Evolutionary conservation across 176 grass and related monocot species (phyloP), one percentile per base, ranked within the genome.

Genomic region (Poa annua): DNA sequence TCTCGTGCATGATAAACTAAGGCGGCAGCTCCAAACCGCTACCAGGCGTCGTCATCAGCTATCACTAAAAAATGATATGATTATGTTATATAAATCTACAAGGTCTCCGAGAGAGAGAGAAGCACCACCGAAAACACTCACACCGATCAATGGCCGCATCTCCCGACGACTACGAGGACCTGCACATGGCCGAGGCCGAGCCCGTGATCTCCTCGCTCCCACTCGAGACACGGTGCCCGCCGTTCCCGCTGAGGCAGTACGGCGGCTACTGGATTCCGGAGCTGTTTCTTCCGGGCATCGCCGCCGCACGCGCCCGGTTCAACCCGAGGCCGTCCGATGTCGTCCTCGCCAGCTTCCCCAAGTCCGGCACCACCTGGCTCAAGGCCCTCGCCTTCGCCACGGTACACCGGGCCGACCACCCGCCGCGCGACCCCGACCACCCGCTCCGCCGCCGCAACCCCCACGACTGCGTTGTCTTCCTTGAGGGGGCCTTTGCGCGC

Each of bases 291-390:
- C 60, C 69, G 0, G 76, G 22, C 20, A 11, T 39, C 38, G 16
- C 47, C 3, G 19, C 39, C 48, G 33, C 16, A 3, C 77, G 76
- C 11, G 76, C 52, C 4, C 3, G 15, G 12, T 88, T 88, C 61
- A 7, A 11, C 34, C 34, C 65, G 1, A 67, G 65, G 65, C 65
- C 15, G 8, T 67, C 13, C 16, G 82, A 85, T 16, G 25, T 85
- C 26, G 26, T 91, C 3, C 25, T 91, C 6, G 59, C 69, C 4
- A 85, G 66, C 47, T 84, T 84, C 64, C 85, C 86, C 15, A 92
- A 86, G 14, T 74, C 64, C 10, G 90, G 83, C 25, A 86, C 86
- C 29, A 88, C 79, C 44, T 92, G 83, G 86, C 83, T 88, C 10
- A 92, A 89, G 81, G 83, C 86, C 0, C 57, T 86, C 3, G n/a